Conservation (phyloP, 805 yeast genomes). For the Torulaspora franciscae region DNA sequence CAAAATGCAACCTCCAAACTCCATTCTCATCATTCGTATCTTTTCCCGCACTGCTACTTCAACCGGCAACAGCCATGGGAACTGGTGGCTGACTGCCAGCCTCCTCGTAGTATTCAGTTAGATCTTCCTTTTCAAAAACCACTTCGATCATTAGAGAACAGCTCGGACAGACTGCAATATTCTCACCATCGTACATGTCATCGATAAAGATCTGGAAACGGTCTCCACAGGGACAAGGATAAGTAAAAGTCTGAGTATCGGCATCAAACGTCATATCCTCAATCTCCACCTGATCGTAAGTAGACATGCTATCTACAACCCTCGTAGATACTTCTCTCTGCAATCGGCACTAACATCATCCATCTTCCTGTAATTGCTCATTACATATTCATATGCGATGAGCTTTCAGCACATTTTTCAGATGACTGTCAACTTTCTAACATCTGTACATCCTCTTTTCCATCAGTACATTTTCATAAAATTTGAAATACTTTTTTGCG, state of each 20-base stretch:
- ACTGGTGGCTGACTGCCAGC: conserved; percentile 33
- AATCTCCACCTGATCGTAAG: conserved; percentile 92
- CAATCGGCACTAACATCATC: too few relatives aligned
- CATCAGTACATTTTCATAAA: conserved; percentile 1
- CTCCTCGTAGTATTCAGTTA: conserved; percentile 41
- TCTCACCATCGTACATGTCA: conserved; percentile 86
- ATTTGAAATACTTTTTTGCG: neutral
- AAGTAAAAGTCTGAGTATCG: conserved; percentile 72
- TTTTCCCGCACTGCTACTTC: neutral
- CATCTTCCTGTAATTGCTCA: neutral
- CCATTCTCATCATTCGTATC: neutral
- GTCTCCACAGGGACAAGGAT: conserved; percentile 99
- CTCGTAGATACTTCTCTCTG: too few relatives aligned
- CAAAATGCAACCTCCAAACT: neutral
- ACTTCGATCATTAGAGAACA: conserved; percentile 92
- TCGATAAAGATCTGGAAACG: conserved; percentile 79
- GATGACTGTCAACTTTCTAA: neutral
- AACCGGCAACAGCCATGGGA: conserved; percentile 24
- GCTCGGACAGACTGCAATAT: conserved; percentile 93
- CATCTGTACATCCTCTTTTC: conserved; percentile 2
- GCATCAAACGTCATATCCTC: conserved; percentile 94
- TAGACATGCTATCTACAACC: conserved; percentile 40
- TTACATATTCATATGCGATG: conserved; percentile 5
- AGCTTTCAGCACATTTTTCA: conserved; percentile 6
- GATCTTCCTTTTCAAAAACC: conserved; percentile 64